These are phyloP conservation scores for Neurospora sp. DNA, from an alignment of 495 filamentous ascomycete species.

Conservation along the genomic window DNA sequence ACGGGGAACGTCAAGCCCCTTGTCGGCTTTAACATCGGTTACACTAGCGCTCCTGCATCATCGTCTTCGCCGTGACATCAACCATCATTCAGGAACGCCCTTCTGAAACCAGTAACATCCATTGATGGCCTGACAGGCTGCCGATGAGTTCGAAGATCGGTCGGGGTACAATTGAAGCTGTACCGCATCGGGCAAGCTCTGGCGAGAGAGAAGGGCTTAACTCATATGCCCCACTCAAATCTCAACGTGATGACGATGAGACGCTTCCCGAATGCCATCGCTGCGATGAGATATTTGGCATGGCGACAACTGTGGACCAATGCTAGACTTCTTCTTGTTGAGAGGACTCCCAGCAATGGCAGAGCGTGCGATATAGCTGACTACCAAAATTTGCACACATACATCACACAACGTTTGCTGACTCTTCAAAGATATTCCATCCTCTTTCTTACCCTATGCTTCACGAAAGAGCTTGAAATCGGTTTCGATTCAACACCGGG, in stretches of 20 bases:
- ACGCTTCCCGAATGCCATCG: background rate
- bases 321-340: background rate
- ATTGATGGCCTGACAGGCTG: background rate
- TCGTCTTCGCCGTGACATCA: background rate
- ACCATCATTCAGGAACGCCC: background rate
- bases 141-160: background rate
- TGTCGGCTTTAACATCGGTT: background rate
- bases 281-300: background rate
- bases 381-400: background rate
- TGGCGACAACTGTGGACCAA: background rate
- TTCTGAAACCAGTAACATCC: background rate
- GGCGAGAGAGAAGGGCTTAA: background rate
- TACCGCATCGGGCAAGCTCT: background rate
- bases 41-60: background rate
- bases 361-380: background rate
- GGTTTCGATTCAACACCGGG: background rate
- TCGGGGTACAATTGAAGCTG: background rate
- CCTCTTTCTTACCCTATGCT: background rate
- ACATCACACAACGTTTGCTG: background rate
- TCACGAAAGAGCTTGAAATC: background rate
- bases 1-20: background rate
- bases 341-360: background rate
- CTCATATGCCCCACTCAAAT: background rate
- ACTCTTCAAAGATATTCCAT: background rate
- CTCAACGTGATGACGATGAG: background rate